Evolutionary conservation across 2,329 filamentous ascomycete genomes (phyloP), one percentile per base, ranked within the genome.

Genomic region (Orbilia brochopaga): DNA sequence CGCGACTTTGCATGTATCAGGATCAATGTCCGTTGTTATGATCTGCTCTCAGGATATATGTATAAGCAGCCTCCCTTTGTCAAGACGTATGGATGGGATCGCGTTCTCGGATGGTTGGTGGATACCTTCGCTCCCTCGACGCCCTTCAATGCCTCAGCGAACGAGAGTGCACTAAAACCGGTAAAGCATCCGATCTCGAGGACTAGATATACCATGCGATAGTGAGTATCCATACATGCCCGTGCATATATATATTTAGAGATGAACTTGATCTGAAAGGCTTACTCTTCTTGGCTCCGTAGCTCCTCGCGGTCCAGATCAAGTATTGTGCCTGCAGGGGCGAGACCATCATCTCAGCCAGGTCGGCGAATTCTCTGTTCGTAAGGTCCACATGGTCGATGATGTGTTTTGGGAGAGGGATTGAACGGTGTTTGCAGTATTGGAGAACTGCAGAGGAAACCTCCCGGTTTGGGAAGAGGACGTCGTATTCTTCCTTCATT

Each of bases 131-230:
- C 75, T 1, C 67, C 75, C 10, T 73, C 72, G 7, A 74, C 35
- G 17, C 51, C 75, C 55, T 76, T 76, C 15, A 78, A 74, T n/a
- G 77, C 76, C 57, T 79, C 77, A 42, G 76, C 77, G 75, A 76
- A 78, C 0, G 77, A 76, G 11, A 79, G 67, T 11, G 78, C 78
- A 2, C 77, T 79, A 69, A 78, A 79, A 1, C 78, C 78, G 3
- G 76, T 79, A 63, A 77, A 79, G 59, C 75, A 78, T 1, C 78
- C 78, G 35, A 79, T 76, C 55, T 79, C 78, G 10, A 79, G 78
- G 21, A 79, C 77, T 79, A 35, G 32, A 2, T 1, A 51, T 13
- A 19, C 30, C 19, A 19, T 2, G 13, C 10, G 23, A 15, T 24
- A 13, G 5, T n/a, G n/a, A n/a, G n/a, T n/a, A n/a, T n/a, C n/a